Evolutionary conservation across 2,329 filamentous ascomycete species (phyloP), one percentile per base, ranked within the genome.

Genomic region (Diaporthe aspalathi): DNA sequence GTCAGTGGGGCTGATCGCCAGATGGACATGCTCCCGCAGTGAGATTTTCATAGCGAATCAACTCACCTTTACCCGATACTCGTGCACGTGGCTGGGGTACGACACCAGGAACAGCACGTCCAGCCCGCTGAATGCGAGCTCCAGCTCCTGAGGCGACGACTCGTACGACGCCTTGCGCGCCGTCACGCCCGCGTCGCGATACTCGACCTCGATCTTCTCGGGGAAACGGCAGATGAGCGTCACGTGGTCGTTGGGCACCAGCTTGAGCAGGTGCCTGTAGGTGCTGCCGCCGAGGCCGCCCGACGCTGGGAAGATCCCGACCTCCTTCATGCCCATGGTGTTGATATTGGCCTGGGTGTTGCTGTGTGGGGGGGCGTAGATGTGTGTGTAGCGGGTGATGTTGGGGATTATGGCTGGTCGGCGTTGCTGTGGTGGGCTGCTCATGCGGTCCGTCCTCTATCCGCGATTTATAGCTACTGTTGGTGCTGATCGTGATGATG

Each of bases 71-170:
- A 80, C 77, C 1, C 85, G 80, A 73, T 84, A 82, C 7, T 86
- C 80, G 68, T 83, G 82, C 47, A 86, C 85, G 56, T 85, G 81
- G 67, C 84, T 85, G 17, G 86, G 83, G 73, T 86, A 88, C 0
- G 87, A 89, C 43, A 90, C 83, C 43, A 90, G 80, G 76, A 90
- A 86, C 57, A 90, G 78, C 32, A 82, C 80, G 22, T 87, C 83
- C 17, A 88, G 81, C 9, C 83, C 86, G 2, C 79, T 73, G 68
- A 90, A 88, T 2, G 83, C 87, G 1, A 77, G 74, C 40, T 83
- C 78, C 22, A 90, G 79, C 3, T 84, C 82, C 0, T 79, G 76
- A 0, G 82, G 79, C 27, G 82, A 76, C 22, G 76, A 79, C 52
- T 88, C 86, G 76, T 87, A 90, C 73, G 85, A 83, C 5, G 86